Evolutionary conservation across 2,329 filamentous ascomycete genomes (phyloP).

Genomic region (Stachybotrys echinatus): DNA sequence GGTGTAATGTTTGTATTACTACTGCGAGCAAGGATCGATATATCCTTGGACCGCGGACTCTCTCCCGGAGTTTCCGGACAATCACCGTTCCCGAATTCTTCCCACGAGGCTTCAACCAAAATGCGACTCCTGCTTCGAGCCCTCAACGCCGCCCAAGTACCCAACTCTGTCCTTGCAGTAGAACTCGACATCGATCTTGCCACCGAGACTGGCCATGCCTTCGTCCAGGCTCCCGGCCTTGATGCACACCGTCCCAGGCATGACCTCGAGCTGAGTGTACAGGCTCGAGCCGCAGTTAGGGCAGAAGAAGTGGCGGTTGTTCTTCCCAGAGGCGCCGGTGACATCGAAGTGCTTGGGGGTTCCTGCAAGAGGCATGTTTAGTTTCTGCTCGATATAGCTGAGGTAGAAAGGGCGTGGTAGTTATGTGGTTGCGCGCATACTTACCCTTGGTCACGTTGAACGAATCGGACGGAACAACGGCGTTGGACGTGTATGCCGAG

Average conservation of each 20-base stretch:
- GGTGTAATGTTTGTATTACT: too few species aligned
- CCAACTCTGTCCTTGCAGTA: slow-evolving; percentile 44
- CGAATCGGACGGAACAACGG: slow-evolving; percentile 37
- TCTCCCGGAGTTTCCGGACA: too few species aligned
- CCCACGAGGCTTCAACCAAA: slow-evolving; percentile 12
- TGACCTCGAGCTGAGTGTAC: slow-evolving; percentile 47
- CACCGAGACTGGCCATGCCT: slow-evolving; percentile 34
- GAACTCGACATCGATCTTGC: slow-evolving; percentile 44
- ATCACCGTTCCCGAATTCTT: too few species aligned
- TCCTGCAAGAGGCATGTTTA: slow-evolving; percentile 21
- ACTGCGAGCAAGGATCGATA: too few species aligned
- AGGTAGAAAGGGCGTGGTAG: too few species aligned
- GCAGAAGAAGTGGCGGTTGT: slow-evolving; percentile 53
- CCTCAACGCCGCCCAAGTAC: slow-evolving; percentile 35
- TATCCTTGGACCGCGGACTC: too few species aligned
- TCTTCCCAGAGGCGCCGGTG: slow-evolving; percentile 43
- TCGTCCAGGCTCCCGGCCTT: slow-evolving; percentile 48
- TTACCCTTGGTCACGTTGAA: slow-evolving; percentile 46
- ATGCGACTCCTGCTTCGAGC: slow-evolving; percentile 39
- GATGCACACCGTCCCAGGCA: slow-evolving; percentile 43
- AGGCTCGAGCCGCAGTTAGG: slow-evolving; percentile 43
- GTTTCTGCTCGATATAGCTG: too few species aligned
- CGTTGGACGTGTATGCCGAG: slow-evolving; percentile 49
- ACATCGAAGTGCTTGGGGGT: slow-evolving; percentile 41
- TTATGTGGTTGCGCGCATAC: too few species aligned